Evolutionary conservation across 2,329 filamentous ascomycete genomes (phyloP).

Genomic region (Clarireedia hainanense): DNA sequence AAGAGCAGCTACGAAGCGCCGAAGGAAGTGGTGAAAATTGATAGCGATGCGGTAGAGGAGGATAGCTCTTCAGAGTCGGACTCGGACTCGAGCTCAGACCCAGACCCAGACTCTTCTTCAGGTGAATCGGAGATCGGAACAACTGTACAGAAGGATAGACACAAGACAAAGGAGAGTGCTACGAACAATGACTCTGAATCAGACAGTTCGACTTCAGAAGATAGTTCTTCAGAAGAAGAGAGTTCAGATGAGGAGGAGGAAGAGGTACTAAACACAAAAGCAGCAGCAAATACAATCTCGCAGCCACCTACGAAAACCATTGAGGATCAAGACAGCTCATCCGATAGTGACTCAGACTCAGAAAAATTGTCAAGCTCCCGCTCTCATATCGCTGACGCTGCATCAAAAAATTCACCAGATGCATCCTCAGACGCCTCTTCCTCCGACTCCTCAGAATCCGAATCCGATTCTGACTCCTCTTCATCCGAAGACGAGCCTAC

Average conservation of each 20-base stretch:
- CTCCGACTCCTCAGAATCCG: conserved; percentile 8
- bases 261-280: background rate
- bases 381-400: background rate
- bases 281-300: background rate
- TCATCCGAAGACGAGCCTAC: conserved; percentile 6
- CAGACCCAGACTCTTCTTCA: conserved; percentile 8
- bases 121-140: conserved; percentile 6
- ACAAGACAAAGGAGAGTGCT: background rate
- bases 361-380: background rate
- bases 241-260: background rate
- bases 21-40: background rate
- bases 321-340: background rate
- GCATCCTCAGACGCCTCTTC: background rate
- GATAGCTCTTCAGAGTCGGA: conserved; percentile 22
- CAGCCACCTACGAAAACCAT: background rate
- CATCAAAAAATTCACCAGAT: background rate
- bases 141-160: background rate
- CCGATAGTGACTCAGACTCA: background rate
- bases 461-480: conserved; percentile 18
- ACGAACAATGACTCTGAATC: background rate
- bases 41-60: conserved; percentile 10
- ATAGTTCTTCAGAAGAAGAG: background rate
- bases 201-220: background rate
- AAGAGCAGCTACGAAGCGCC: background rate
- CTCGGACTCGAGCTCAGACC: conserved; percentile 6